Evolutionary conservation across 331 rosid genomes (phyloP), one percentile per base, ranked within the genome.

Genomic region (Phaseolus coccineus): DNA sequence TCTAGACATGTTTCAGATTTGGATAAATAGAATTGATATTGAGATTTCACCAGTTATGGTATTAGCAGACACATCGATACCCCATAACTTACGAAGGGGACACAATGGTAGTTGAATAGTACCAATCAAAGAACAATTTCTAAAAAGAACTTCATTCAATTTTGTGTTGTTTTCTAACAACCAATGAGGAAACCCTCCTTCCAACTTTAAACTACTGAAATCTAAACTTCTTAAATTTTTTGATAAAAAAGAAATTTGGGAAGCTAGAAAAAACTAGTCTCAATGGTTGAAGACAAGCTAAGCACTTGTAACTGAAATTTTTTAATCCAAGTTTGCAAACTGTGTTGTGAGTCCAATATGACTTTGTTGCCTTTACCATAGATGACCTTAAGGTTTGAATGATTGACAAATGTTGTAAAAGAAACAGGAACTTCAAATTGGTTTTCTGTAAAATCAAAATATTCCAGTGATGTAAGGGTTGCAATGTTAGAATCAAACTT

Each of bases 221-320:
- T 78, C 76, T 14, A 80, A 2, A 0, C 0, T 0, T 5, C 22
- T 37, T 42, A 84, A 56, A n/a, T 47, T 35, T 14, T 3, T 25
- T 84, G 87, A 50, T 81, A 67, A 19, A 44, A 13, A 48, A 84
- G 80, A 68, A 84, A 35, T 0, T 1, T 74, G 0, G 87, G 85
- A 44, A 15, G 9, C 0, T 69, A 56, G 6, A 56, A 4, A 44
- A 40, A 59, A 8, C 14, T 11, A 0, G 30, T 1, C 0, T 55
- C 1, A 2, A 15, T 19, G 2, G 16, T 31, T 1, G 71, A 55
- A 19, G 77, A 65, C 58, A 84, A 64, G 19, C 5, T 19, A 9
- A 84, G 31, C 16, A 7, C 80, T n/a, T 76, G 12, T 2, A 84
- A 24, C 11, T 84, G 83, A 53, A 40, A 80, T 37, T 77, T 76